Evolutionary conservation across 306 rosid genomes (phyloP).

Genomic region (Cucumis sativus): DNA sequence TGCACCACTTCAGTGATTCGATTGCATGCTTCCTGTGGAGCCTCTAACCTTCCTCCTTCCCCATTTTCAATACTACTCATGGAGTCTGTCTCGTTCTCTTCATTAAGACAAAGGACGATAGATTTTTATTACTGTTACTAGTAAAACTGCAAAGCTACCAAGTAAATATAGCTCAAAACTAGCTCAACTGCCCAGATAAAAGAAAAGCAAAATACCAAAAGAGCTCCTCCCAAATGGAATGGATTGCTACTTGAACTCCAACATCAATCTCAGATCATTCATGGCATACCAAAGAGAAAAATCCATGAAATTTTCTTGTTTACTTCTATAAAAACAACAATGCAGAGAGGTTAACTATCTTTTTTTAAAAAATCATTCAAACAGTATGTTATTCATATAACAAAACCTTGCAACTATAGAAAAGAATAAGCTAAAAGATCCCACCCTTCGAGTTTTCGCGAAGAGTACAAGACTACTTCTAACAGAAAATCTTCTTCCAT

Average conservation of each 20-base stretch:
- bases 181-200: neutral
- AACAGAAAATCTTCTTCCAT: neutral
- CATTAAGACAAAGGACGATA: slow-evolving; percentile 16
- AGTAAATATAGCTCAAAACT: neutral
- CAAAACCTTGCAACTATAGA: neutral
- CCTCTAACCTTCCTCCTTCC: slow-evolving; percentile 71
- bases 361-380: neutral
- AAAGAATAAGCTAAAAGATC: neutral
- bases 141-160: neutral
- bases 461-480: neutral
- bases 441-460: neutral
- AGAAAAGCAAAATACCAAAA: neutral
- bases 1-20: slow-evolving; percentile 92
- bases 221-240: neutral
- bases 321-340: neutral
- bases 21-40: slow-evolving; percentile 93
- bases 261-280: neutral
- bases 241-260: neutral
- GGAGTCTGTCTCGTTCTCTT: slow-evolving; percentile 78
- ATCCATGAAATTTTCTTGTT: neutral
- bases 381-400: neutral
- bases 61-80: slow-evolving; percentile 70
- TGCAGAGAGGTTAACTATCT: neutral
- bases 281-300: neutral
- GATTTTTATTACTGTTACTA: neutral